phyloP scores from a whole-genome alignment of 441 rosid species.

The Hura crepitans region DNA sequence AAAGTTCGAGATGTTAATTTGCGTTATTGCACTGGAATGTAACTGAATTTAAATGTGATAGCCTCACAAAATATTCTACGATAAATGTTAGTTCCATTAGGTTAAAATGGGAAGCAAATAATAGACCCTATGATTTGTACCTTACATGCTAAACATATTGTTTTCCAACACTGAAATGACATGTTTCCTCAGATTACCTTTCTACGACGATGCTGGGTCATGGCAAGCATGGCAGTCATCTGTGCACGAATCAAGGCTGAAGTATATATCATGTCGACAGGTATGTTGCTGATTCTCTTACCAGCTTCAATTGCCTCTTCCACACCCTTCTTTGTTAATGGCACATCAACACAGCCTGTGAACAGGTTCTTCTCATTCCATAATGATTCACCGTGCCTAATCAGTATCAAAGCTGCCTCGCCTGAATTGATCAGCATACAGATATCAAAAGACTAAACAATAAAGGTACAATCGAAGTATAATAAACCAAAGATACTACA shows the following conservation, averaged over 20 bases:
- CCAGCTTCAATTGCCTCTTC: conserved; percentile 98
- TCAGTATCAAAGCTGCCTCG: conserved; percentile 79
- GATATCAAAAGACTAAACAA: conserved; percentile 16
- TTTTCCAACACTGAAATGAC: not conserved
- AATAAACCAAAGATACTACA: not conserved
- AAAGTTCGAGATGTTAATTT: not conserved
- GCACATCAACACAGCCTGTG: conserved; percentile 95
- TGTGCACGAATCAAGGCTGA: conserved; percentile 90
- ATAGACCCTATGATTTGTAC: not conserved
- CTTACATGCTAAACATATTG: not conserved
- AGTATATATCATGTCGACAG: conserved; percentile 83
- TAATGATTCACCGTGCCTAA: conserved; percentile 91
- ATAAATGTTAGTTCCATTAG: not conserved
- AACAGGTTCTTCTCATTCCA: conserved; percentile 98
- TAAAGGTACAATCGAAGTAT: conserved; percentile 5
- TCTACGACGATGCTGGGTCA: conserved; percentile 88
- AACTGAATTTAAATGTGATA: not conserved
- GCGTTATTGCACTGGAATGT: not conserved
- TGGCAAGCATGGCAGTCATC: conserved; percentile 98
- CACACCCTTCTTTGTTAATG: conserved; percentile 82
- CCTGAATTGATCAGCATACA: conserved; percentile 36
- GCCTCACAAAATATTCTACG: conserved; percentile 2
- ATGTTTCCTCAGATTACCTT: conserved; percentile 47
- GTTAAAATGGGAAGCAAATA: not conserved
- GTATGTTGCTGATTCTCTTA: conserved; percentile 85